Evolutionary conservation across 2,329 filamentous ascomycete species (phyloP).

Genomic region (Decorospora gaudefroyi): DNA sequence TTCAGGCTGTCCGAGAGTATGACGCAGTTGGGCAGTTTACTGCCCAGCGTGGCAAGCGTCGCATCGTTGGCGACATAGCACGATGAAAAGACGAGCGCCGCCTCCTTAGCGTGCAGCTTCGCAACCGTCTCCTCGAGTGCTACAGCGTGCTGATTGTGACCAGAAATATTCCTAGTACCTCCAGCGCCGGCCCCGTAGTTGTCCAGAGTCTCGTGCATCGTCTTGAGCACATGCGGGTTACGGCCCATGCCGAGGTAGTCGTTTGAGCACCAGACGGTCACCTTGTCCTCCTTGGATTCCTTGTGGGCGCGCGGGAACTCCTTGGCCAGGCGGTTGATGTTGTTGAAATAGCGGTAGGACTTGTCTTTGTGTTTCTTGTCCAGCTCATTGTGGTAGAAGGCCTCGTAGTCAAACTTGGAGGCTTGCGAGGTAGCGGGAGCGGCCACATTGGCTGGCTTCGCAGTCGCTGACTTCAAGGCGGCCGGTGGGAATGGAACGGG

Average conservation of each 20-base stretch:
- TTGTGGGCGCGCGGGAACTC: conserved; percentile 96
- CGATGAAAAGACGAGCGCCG: conserved; percentile 91
- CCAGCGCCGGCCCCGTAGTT: conserved; percentile 94
- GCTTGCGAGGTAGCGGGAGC: conserved; percentile 55
- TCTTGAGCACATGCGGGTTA: conserved; percentile 81
- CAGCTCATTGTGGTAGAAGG: conserved; percentile 83
- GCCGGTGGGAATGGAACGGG: conserved; percentile 36
- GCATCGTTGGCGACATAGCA: conserved; percentile 99
- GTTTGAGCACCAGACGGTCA: conserved; percentile 99
- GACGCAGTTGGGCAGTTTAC: conserved; percentile 93
- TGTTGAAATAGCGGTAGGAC: conserved; percentile 99
- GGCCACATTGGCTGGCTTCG: conserved; percentile 40
- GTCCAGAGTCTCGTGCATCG: conserved; percentile 94
- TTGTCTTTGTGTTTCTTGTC: conserved; percentile 99
- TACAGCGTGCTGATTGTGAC: conserved; percentile 94
- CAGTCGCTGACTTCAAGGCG: conserved; percentile 31
- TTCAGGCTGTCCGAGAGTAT: conserved; percentile 98
- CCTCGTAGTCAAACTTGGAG: conserved; percentile 83
- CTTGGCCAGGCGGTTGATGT: conserved; percentile 97
- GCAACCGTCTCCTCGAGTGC: conserved; percentile 80
- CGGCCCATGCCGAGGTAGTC: conserved; percentile 98
- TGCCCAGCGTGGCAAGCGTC: conserved; percentile 93
- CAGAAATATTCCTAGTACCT: conserved; percentile 95
- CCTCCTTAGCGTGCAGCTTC: conserved; percentile 87
- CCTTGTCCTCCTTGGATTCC: conserved; percentile 76